Base-by-base conservation (phyloP, 805 yeast species). In the Cephaloascus albidus region DNA sequence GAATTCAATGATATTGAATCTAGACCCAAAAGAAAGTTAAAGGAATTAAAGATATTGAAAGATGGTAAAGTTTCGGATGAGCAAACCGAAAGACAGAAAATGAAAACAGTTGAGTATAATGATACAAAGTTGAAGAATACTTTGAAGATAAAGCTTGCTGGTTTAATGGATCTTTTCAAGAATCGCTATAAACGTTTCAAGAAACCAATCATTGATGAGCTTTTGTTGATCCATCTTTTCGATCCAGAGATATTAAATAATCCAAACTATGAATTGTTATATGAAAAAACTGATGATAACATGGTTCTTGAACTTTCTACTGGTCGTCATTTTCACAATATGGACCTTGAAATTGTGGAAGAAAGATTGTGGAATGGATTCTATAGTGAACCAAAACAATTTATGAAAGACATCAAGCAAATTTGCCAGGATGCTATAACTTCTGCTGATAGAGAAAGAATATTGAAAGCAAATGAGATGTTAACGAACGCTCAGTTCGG, bases 331-430 rank as follows among this genome's bases (percentile, higher is more conserved):
- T 90, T 70, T 53, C 73, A 70, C 62, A 93, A 93, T 50, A 93
- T 93, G 85, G 98, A 93, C 52, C 64, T 93, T 40, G 98, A 93
- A 53, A 81, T 88, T 15, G 76, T 93, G 27, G 98, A 93, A 53
- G 97, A 93, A 55, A 70, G 98, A 42, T 61, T 93, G 40, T 93
- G 98, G 98, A 93, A 93, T 58, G 98, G 98, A 0, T 93, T 62
- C 57, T 93, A 93, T 53, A 81, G 86, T 31, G 96, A 88, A 51
- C 97, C 97, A 12, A 81, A 78, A 46, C 97, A 93, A 55, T 90
- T 85, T 53, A 62, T 89, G 49, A 76, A 74, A 47, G 98, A 93
- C 54, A 73, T 93, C 35, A 87, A 81, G 52, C 72, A 84, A 76
- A 90, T 93, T 31, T 80, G 85, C 35, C 70, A 70, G 27, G 99